Evolutionary conservation across 495 filamentous ascomycete species (phyloP).

Genomic region (Penicillium arizonense): DNA sequence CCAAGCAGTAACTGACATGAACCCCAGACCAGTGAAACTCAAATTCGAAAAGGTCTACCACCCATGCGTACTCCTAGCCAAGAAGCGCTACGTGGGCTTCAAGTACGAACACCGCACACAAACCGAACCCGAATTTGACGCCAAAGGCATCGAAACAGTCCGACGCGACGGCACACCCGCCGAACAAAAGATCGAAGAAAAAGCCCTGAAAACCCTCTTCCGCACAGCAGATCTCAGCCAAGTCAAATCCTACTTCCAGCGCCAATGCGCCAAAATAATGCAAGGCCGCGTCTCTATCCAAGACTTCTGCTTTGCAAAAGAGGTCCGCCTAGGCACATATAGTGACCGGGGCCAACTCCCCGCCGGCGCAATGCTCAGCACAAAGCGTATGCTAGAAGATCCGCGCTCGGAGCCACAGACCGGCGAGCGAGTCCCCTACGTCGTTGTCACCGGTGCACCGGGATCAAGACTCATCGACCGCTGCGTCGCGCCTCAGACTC

Average conservation of each 20-base stretch:
- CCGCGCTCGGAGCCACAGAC: constrained; percentile 88
- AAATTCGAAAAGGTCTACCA: constrained; percentile 99
- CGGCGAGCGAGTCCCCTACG: constrained; percentile 91
- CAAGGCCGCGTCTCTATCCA: constrained; percentile 82
- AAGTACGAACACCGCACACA: constrained; percentile 86
- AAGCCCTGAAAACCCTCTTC: constrained; percentile 85
- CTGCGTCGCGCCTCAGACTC: constrained; percentile 79
- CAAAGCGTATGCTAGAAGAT: constrained; percentile 81
- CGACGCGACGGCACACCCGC: constrained; percentile 91
- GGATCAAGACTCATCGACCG: constrained; percentile 85
- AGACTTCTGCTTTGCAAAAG: constrained; percentile 92
- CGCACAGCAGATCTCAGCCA: constrained; percentile 83
- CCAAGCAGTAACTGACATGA: constrained; percentile 82
- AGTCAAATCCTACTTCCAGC: constrained; percentile 89
- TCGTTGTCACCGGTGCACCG: constrained; percentile 85
- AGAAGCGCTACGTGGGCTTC: constrained; percentile 98
- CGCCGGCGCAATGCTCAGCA: constrained; percentile 83
- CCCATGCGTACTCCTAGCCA: constrained; percentile 88
- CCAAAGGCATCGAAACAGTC: constrained; percentile 97
- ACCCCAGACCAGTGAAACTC: constrained; percentile 89
- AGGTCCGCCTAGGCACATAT: constrained; percentile 89
- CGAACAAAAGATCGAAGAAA: constrained; percentile 97
- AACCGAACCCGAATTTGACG: constrained; percentile 86
- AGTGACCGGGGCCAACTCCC: constrained; percentile 76
- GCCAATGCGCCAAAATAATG: constrained; percentile 92